These are phyloP conservation scores for Melanogaster broomeanus DNA, from an alignment of 768 basidiomycete genomes.

Conservation along the genomic window DNA sequence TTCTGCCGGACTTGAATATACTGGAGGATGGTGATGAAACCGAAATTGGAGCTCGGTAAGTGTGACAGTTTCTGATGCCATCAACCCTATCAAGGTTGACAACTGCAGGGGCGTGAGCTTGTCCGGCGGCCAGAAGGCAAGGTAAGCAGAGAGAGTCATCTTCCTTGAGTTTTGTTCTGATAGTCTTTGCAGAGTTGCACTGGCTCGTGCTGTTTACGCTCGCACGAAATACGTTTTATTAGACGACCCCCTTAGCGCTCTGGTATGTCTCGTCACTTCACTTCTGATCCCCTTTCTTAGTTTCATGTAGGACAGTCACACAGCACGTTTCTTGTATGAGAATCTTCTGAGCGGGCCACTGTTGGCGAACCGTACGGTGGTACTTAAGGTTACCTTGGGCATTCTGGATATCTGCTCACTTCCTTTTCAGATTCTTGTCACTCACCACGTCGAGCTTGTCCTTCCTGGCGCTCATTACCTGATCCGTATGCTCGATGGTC, in stretches of 20 bases:
- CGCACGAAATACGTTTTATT: slow-evolving; percentile 64
- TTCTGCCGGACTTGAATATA: slow-evolving; percentile 73
- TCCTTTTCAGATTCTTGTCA: slow-evolving; percentile 57
- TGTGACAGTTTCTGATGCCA: slow-evolving; percentile 1
- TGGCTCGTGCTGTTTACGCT: slow-evolving; percentile 77
- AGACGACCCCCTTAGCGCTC: slow-evolving; percentile 79
- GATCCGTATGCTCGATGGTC: slow-evolving; percentile 73
- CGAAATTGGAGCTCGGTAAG: slow-evolving; percentile 69
- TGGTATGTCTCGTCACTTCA: slow-evolving; percentile 44
- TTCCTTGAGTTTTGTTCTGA: not conserved
- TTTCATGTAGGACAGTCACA: slow-evolving; percentile 57
- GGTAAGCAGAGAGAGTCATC: slow-evolving; percentile 35
- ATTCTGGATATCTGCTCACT: not conserved
- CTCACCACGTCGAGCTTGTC: slow-evolving; percentile 79
- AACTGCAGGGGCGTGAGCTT: slow-evolving; percentile 59
- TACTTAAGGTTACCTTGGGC: slow-evolving; percentile 27
- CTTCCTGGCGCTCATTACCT: slow-evolving; percentile 69
- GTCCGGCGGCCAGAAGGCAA: slow-evolving; percentile 76
- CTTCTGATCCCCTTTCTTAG: not conserved
- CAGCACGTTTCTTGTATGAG: slow-evolving; percentile 56
- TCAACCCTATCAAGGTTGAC: not conserved
- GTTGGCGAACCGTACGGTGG: slow-evolving; percentile 62
- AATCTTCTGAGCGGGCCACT: slow-evolving; percentile 63
- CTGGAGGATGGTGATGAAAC: slow-evolving; percentile 82
- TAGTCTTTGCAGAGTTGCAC: slow-evolving; percentile 52